Conservation (phyloP, 768 basidiomycete species). For the Xanthoconium purpureum region DNA sequence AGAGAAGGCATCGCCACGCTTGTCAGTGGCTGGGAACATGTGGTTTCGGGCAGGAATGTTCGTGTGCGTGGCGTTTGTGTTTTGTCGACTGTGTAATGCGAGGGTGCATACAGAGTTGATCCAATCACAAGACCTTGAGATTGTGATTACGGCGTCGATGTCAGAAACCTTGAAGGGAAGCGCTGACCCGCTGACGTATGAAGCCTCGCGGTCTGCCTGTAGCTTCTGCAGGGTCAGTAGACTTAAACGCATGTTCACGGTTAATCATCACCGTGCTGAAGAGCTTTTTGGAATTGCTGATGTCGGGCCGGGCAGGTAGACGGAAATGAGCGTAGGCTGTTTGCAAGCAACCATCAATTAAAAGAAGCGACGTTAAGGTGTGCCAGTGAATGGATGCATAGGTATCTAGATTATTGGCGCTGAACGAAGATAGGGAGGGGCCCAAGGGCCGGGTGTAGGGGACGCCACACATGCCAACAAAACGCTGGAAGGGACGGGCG, state of each 20-base stretch:
- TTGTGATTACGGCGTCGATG: constrained; percentile 9
- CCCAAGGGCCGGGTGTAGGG: neutral
- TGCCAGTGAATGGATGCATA: constrained; percentile 4
- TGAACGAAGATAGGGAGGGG: constrained; percentile 3
- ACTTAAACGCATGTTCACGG: neutral
- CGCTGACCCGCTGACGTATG: constrained; percentile 2
- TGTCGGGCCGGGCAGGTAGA: neutral
- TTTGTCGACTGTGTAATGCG: neutral
- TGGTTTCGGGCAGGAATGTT: constrained; percentile 19
- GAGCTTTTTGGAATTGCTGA: neutral
- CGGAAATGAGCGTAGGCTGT: constrained; percentile 24
- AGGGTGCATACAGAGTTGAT: neutral
- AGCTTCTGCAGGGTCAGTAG: no score
- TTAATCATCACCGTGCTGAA: neutral
- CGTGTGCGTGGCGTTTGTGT: constrained; percentile 18
- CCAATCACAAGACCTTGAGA: constrained; percentile 2
- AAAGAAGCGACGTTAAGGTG: constrained; percentile 13
- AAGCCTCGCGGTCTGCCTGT: neutral
- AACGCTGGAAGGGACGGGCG: neutral
- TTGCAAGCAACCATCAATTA: constrained; percentile 12
- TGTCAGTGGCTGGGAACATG: constrained; percentile 21
- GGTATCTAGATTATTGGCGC: constrained; percentile 2
- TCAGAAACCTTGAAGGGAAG: constrained; percentile 8
- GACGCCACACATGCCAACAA: constrained; percentile 18
- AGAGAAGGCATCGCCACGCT: constrained; percentile 12